These are phyloP conservation scores for Neurospora pannonica DNA, from an alignment of 495 filamentous ascomycete genomes.

Conservation along the genomic window DNA sequence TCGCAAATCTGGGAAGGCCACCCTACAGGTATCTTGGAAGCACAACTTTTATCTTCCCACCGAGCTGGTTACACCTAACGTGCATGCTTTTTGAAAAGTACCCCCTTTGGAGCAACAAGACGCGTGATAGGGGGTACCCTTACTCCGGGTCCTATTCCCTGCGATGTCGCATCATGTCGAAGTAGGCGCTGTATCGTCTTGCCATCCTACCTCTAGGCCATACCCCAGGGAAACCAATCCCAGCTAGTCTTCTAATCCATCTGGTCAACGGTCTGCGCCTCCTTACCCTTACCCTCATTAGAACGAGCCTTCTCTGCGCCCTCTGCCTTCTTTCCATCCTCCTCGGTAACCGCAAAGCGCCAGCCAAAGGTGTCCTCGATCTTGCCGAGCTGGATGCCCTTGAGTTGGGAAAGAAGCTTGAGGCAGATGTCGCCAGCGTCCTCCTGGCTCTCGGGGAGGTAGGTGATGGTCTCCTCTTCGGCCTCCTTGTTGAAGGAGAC, in stretches of 20 bases:
- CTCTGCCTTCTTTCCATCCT: conserved; percentile 31
- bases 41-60: background rate
- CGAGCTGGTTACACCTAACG: background rate
- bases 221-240: background rate
- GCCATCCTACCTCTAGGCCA: background rate
- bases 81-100: background rate
- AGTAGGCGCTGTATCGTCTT: background rate
- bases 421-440: conserved; percentile 61
- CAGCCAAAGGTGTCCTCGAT: conserved; percentile 68
- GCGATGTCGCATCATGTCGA: background rate
- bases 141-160: background rate
- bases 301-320: background rate
- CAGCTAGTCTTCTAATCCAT: background rate
- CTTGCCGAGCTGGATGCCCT: conserved; percentile 77
- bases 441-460: conserved; percentile 48
- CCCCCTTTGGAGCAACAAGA: background rate
- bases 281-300: background rate
- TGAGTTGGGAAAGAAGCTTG: conserved; percentile 62
- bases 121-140: background rate
- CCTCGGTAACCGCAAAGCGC: conserved; percentile 47
- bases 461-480: conserved; percentile 54
- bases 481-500: background rate
- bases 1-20: background rate
- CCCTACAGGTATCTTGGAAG: background rate
- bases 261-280: background rate